Evolutionary conservation across 2,329 filamentous ascomycete genomes (phyloP).

Genomic region (Colletotrichum orbiculare): DNA sequence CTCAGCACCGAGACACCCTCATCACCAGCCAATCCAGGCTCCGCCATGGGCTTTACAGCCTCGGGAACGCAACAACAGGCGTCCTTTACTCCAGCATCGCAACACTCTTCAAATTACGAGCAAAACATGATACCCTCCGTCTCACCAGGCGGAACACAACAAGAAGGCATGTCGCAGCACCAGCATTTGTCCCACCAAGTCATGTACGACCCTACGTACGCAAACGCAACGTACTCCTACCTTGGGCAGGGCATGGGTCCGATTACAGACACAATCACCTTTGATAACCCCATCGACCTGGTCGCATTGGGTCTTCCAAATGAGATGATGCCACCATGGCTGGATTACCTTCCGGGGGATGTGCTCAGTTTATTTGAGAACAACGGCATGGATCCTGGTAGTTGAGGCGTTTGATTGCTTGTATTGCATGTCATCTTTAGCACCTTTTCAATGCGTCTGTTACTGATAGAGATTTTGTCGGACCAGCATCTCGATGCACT

Average conservation of each 20-base stretch:
- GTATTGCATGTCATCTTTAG: neutral
- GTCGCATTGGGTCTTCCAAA: conserved; percentile 68
- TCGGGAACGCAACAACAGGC: conserved; percentile 24
- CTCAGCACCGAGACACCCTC: conserved; percentile 43
- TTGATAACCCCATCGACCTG: conserved; percentile 77
- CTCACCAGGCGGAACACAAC: conserved; percentile 56
- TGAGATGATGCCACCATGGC: conserved; percentile 77
- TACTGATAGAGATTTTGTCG: neutral
- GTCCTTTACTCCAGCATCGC: conserved; percentile 54
- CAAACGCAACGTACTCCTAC: conserved; percentile 35
- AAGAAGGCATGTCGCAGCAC: conserved; percentile 44
- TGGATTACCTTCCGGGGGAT: conserved; percentile 78
- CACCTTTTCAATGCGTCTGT: neutral
- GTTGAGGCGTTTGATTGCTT: conserved; percentile 4
- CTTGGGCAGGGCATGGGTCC: conserved; percentile 41
- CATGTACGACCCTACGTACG: conserved; percentile 20
- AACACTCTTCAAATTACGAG: conserved; percentile 56
- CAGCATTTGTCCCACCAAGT: conserved; percentile 18
- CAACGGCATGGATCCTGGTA: conserved; percentile 27
- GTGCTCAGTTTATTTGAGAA: conserved; percentile 67
- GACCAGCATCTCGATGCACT: too few relatives aligned
- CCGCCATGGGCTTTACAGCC: conserved; percentile 41
- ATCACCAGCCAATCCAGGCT: conserved; percentile 41
- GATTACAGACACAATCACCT: conserved; percentile 68
- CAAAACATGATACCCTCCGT: conserved; percentile 49